Base-by-base conservation (phyloP, 352 stramenopile genomes). In the Porosira glacialis region DNA sequence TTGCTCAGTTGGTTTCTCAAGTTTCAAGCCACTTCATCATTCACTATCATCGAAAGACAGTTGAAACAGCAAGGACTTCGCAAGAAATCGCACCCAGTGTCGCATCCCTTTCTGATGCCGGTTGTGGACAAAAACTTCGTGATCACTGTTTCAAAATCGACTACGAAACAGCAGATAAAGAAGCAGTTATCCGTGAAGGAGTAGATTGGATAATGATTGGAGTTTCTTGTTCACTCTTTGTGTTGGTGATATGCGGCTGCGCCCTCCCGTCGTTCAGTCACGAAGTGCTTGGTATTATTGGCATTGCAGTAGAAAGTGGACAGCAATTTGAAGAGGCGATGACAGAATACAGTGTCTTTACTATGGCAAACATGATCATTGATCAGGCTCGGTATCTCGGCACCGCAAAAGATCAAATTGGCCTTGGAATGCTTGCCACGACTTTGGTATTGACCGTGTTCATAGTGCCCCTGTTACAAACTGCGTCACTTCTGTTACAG, bases 11-110 rank as follows among this genome's bases (percentile, higher is more conserved):
- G 13, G 39, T 90, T 3, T 81, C 75, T 6, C 85, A 91, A 57
- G 71, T 91, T 31, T 86, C 75, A 17, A 87, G 70, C 49, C 85
- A 91, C 59, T 59, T 87, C 45, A 86, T 91, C 28, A 89, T 90
- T 62, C 72, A 91, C 50, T 91, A 87, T 49, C 85, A 91, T 57
- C 66, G 82, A 19, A 76, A 76, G 59, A 83, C 61, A 24, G 45
- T 61, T 13, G 45, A 5, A 19, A 38, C 48, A 22, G 66, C 70
- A 43, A 51, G 8, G 28, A 2, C 39, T 0, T 21, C 30, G 3
- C 64, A 80, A 62, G 56, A 80, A 49, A 27, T 70, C 59, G 64
- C 74, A 38, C 66, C 39, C 55, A 27, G 50, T 24, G 24, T 76
- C 22, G 26, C 22, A 11, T 39, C 38, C 22, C 24, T 31, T 17